Conservation (phyloP, 148 eudicot species). For the Cornus suecica region DNA sequence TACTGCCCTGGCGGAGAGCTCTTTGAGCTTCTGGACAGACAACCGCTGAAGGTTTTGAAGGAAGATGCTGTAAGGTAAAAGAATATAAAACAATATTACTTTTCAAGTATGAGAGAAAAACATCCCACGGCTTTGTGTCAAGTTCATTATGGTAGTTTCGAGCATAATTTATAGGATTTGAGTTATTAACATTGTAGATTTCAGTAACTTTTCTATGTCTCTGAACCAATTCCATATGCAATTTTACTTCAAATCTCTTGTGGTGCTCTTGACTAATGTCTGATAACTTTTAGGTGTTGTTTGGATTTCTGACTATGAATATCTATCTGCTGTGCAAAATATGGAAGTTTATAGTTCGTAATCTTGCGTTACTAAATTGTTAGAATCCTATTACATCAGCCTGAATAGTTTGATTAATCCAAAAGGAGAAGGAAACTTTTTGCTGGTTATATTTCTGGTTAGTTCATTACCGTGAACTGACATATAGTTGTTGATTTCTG, state of each 20-base stretch:
- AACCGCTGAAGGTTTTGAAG: constrained; percentile 78
- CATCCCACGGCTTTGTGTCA: not conserved
- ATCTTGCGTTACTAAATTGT: not conserved
- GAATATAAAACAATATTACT: not conserved
- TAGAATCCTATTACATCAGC: not conserved
- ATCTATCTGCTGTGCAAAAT: too few species aligned
- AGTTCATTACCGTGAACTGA: not conserved
- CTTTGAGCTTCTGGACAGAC: constrained; percentile 78
- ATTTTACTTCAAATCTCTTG: not conserved
- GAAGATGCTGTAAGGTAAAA: constrained; percentile 90
- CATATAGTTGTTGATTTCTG: constrained; percentile 14
- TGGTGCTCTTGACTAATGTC: too few species aligned
- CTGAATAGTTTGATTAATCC: not conserved
- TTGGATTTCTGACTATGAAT: too few species aligned
- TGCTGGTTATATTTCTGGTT: too few species aligned
- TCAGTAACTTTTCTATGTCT: not conserved
- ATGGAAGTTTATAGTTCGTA: not conserved
- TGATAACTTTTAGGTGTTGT: too few species aligned
- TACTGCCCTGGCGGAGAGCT: constrained; percentile 97
- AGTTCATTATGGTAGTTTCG: not conserved
- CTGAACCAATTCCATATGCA: not conserved
- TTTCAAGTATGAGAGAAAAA: not conserved
- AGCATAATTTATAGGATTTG: not conserved
- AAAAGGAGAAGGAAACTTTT: too few species aligned
- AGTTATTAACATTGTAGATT: not conserved